phyloP scores from a whole-genome alignment of 148 eudicot genomes.

The Chenopodium suecicum region DNA sequence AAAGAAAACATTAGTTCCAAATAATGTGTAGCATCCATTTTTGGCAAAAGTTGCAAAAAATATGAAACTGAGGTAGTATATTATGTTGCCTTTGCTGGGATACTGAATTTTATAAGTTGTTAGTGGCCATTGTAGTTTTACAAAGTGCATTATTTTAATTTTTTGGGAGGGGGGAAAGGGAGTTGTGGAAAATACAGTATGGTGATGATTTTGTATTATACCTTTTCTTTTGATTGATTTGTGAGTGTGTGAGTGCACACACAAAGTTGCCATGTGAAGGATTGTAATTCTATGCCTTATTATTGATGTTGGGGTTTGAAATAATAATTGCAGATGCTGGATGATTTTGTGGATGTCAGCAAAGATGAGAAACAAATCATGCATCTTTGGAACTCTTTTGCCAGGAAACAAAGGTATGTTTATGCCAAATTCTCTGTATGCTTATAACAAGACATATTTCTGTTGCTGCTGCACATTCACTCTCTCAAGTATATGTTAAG shows the following conservation, averaged over 20 bases:
- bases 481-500: neutral
- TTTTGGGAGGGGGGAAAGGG: neutral
- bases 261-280: neutral
- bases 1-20: too few species aligned
- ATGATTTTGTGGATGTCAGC: conserved; percentile 95
- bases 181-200: neutral
- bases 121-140: neutral
- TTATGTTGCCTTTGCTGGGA: neutral
- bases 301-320: neutral
- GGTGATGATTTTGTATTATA: neutral
- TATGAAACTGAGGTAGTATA: neutral
- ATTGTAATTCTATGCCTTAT: neutral
- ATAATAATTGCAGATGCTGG: conserved; percentile 73
- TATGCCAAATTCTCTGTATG: neutral
- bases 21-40: too few species aligned
- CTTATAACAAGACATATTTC: neutral
- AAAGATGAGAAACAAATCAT: conserved; percentile 88
- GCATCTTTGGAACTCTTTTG: conserved; percentile 99
- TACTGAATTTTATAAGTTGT: neutral
- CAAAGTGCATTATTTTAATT: neutral
- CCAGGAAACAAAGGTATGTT: conserved; percentile 83
- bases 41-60: too few species aligned
- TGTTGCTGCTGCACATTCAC: neutral
- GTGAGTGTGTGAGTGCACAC: neutral
- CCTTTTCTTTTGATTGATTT: neutral